Conservation (phyloP, 2,329 filamentous ascomycete species). For the Clarireedia sp. region DNA sequence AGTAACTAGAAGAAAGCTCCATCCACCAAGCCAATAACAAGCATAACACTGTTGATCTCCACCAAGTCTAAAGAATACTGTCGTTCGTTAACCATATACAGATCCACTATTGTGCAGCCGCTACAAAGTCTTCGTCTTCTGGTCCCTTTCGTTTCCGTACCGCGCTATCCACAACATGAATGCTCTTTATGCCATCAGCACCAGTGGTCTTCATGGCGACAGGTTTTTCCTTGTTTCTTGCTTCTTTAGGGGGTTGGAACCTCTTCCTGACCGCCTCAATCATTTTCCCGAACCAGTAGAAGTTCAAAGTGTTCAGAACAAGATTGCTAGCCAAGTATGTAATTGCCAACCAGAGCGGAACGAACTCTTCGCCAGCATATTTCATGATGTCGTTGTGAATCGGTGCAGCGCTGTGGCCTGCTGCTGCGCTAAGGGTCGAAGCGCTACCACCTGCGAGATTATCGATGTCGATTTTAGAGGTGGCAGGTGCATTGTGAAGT, state of each 20-base stretch:
- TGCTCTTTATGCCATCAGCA: constrained; percentile 22
- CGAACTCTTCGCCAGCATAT: constrained; percentile 43
- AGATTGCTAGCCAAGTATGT: constrained; percentile 65
- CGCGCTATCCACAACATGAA: constrained; percentile 27
- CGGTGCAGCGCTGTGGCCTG: constrained; percentile 23
- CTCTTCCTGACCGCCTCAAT: constrained; percentile 69
- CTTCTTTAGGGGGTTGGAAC: constrained; percentile 49
- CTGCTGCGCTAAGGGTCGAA: constrained; percentile 29
- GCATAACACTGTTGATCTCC: background rate
- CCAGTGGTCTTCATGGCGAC: constrained; percentile 24
- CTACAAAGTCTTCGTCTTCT: constrained; percentile 4
- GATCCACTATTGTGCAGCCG: constrained; percentile 1
- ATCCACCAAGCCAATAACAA: background rate
- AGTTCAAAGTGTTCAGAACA: constrained; percentile 67
- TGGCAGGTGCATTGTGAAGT: constrained; percentile 38
- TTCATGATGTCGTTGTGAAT: constrained; percentile 35
- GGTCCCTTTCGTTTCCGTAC: constrained; percentile 25
- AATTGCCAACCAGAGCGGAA: constrained; percentile 63
- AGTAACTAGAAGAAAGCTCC: too few relatives aligned
- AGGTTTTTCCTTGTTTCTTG: constrained; percentile 27
- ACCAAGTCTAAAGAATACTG: background rate
- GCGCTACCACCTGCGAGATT: constrained; percentile 30
- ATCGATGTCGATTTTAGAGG: constrained; percentile 29
- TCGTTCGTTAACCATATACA: background rate
- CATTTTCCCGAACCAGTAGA: constrained; percentile 86